Evolutionary conservation across 2,329 filamentous ascomycete species (phyloP), one percentile per base, ranked within the genome.

Genomic region (Clonostachys rhizophaga): DNA sequence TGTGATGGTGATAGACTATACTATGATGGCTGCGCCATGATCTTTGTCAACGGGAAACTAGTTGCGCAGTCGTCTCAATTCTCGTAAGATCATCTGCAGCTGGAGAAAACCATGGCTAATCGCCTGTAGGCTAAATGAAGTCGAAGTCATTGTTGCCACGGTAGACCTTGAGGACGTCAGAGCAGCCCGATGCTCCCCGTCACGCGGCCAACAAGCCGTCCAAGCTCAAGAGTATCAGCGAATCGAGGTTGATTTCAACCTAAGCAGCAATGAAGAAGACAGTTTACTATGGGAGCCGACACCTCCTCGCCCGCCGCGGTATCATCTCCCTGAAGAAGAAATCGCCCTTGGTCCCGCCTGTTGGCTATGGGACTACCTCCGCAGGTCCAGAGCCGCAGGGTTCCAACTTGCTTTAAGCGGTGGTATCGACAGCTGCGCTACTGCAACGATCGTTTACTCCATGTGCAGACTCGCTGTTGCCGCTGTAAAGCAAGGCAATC

Each of bases 101-200:
- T 30, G 24, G 24, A 10, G 24, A 30, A 10, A 30, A 10, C 8
- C 24, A 30, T 10, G 24, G 24, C 24, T 30, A 10, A 30, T 30
- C 6, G 24, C 24, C 8, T 30, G 8, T 9, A 79, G 74, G n/a
- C 47, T 54, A 8, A 50, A 49, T 24, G 46, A 51, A 40, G 81
- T 86, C 6, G 83, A 87, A 55, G 81, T 86, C 4, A 66, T 85
- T 20, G 79, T 75, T 5, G 84, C 83, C 5, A 86, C 81, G 0
- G 71, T 87, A 5, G 82, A 86, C 54, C 67, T 87, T 4, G 87
- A 91, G 56, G 84, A 89, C 51, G 85, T 91, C 7, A 70, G 84
- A 43, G 68, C 75, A 2, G 83, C 73, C 54, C 71, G 86, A 1
- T 78, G 67, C 14, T 66, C 74, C 2, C 70, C 76, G 9, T 78